These are phyloP conservation scores for Glycine tomentella DNA, from an alignment of 306 rosid genomes.

Conservation along the genomic window DNA sequence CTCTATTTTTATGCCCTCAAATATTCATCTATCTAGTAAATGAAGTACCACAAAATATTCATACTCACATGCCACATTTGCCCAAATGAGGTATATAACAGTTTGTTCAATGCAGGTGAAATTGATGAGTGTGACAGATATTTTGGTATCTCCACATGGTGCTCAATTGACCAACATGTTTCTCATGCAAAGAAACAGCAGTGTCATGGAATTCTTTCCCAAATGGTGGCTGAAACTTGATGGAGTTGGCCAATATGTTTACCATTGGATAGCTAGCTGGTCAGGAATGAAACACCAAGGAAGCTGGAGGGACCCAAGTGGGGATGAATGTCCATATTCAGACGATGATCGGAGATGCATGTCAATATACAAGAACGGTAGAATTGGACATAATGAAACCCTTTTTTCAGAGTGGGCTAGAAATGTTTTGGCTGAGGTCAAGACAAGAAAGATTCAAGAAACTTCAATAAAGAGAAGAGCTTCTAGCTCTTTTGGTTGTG, in stretches of 20 bases:
- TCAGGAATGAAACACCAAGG: conserved; percentile 74
- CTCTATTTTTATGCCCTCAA: neutral
- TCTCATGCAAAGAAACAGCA: conserved; percentile 72
- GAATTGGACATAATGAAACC: conserved; percentile 60
- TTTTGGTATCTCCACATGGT: conserved; percentile 71
- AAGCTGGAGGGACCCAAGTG: conserved; percentile 71
- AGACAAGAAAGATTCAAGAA: conserved; percentile 53
- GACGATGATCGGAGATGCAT: conserved; percentile 69
- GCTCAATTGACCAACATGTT: conserved; percentile 76
- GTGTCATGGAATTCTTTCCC: conserved; percentile 79
- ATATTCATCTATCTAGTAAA: neutral
- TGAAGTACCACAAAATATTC: neutral
- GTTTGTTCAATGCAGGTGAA: conserved; percentile 52
- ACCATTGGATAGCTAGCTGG: conserved; percentile 75
- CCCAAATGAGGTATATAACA: neutral
- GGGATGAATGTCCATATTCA: conserved; percentile 48
- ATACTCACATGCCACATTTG: neutral
- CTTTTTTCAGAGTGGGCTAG: conserved; percentile 65
- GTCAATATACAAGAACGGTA: conserved; percentile 59
- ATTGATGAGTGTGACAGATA: conserved; percentile 69
- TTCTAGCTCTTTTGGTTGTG: conserved; percentile 38
- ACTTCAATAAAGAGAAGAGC: neutral
- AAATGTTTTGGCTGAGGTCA: conserved; percentile 58
- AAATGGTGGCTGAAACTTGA: conserved; percentile 74
- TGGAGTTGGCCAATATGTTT: conserved; percentile 73